Evolutionary conservation across 2,329 filamentous ascomycete genomes (phyloP).

Genomic region (Colletotrichum sp.): DNA sequence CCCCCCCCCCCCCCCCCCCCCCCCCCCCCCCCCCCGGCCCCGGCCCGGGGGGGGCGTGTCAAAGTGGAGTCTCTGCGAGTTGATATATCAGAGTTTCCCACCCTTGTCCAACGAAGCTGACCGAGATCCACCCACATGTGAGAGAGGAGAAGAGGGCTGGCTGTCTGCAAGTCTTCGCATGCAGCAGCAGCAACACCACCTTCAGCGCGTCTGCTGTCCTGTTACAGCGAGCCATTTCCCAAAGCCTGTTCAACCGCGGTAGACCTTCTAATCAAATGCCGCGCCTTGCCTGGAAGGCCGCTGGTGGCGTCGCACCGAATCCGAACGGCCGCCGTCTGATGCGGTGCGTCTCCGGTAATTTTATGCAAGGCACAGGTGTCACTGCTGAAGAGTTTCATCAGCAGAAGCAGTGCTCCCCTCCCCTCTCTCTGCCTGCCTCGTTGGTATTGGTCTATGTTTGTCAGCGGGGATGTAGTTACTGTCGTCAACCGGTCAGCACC

Average conservation of each 20-base stretch:
- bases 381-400: background rate
- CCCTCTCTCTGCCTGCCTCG: background rate
- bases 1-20: too few species aligned
- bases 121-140: background rate
- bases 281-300: background rate
- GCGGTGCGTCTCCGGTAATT: background rate
- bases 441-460: background rate
- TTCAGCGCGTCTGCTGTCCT: background rate
- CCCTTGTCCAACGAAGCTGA: background rate
- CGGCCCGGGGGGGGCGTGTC: too few species aligned
- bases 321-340: background rate
- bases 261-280: background rate
- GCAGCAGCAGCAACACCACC: background rate
- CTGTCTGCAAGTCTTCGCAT: background rate
- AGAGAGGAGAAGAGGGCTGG: background rate
- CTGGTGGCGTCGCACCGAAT: background rate
- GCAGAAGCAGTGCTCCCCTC: background rate
- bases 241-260: background rate
- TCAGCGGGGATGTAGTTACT: background rate
- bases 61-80: slow-evolving; percentile 6
- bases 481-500: background rate
- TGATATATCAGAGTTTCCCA: slow-evolving; percentile 1
- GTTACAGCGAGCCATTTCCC: background rate
- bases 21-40: too few species aligned
- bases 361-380: slow-evolving; percentile 8